These are phyloP conservation scores for Fusarium ambrosium DNA, from an alignment of 2,329 filamentous ascomycete species.

Conservation along the genomic window DNA sequence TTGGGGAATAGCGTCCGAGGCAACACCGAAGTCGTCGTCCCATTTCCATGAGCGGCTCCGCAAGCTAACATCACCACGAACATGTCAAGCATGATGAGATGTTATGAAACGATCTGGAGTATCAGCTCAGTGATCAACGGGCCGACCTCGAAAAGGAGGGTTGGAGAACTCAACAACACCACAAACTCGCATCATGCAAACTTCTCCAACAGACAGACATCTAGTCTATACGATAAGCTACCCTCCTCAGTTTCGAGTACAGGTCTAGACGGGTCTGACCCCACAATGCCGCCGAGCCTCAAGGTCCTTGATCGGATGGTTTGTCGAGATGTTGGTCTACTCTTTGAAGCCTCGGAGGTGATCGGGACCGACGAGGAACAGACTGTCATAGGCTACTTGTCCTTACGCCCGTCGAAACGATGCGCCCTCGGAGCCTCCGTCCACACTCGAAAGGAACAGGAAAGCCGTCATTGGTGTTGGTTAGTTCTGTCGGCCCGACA, in stretches of 20 bases:
- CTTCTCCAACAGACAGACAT: background rate
- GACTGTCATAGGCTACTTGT: background rate
- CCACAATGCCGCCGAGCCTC: conserved; percentile 22
- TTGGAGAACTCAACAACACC: conserved; percentile 9
- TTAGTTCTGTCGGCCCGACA: background rate
- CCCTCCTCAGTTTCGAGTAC: background rate
- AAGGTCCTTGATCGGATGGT: background rate
- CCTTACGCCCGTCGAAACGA: background rate
- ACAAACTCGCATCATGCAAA: background rate
- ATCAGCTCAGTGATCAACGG: background rate
- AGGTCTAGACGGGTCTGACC: conserved; percentile 2
- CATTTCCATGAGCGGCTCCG: background rate
- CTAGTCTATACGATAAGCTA: background rate
- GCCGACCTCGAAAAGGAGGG: background rate
- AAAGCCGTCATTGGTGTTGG: background rate
- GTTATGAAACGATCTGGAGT: background rate
- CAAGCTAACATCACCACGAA: background rate
- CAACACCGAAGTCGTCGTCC: background rate
- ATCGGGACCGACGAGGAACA: background rate
- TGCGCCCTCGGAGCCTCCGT: background rate
- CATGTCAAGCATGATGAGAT: background rate
- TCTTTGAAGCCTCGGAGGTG: background rate
- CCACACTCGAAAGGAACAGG: background rate
- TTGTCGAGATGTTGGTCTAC: background rate
- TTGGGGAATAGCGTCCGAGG: background rate